Evolutionary conservation across 345 rosid genomes (phyloP).

Genomic region (Murraya koenigii): DNA sequence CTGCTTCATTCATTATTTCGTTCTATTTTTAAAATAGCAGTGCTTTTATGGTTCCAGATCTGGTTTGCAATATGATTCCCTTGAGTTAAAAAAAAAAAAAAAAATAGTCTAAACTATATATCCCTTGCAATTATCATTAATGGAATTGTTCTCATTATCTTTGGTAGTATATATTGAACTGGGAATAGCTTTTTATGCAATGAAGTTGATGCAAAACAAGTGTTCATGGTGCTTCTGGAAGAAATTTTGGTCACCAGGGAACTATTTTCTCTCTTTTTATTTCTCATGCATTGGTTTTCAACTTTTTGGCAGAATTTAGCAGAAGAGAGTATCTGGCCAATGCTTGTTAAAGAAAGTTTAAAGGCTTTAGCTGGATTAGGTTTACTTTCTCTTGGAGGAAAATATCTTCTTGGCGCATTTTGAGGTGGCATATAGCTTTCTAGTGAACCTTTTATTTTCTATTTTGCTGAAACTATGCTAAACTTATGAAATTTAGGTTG

Average conservation of each 20-base stretch:
- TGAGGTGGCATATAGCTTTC: constrained; percentile 48
- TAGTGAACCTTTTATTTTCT: neutral
- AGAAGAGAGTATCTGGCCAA: constrained; percentile 82
- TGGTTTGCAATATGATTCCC: neutral
- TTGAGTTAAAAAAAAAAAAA: neutral
- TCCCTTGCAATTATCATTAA: neutral
- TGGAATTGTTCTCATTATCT: neutral
- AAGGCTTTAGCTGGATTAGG: constrained; percentile 88
- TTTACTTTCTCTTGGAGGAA: constrained; percentile 88
- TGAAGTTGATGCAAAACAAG: neutral
- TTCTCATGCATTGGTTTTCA: neutral
- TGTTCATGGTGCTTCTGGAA: neutral
- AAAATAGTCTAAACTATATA: neutral
- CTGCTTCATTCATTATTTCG: too few species aligned
- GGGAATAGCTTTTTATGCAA: neutral
- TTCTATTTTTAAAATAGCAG: neutral
- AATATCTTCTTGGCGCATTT: constrained; percentile 73
- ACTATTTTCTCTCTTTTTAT: neutral
- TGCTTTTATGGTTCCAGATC: neutral
- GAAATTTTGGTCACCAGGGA: neutral
- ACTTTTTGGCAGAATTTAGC: constrained; percentile 45
- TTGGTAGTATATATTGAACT: neutral
- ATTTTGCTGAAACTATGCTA: constrained; percentile 27
- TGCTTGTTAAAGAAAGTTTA: constrained; percentile 87
- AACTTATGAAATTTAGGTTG: constrained; percentile 57